A percentile compares a stretch with the other conserved stretches of the same genome.
Conservation (phyloP, 345 rosid species). For the Citrus sinensis region DVS_A1.0 CM039168.1:3100501-3101000, state of each 20-base stretch:
- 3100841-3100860: not conserved
- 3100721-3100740: not conserved
- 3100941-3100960: not conserved
- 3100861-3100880: not conserved
- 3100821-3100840: not conserved
- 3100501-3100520: conserved; percentile 43
- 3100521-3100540: conserved; percentile 32
- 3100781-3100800: not conserved
- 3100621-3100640: conserved; percentile 65
- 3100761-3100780: not conserved
- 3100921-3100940: not conserved
- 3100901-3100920: not conserved
- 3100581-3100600: conserved; percentile 47
- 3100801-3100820: not conserved
- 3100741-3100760: not conserved
- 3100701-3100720: too few relatives aligned
- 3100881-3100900: not conserved
- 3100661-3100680: not conserved
- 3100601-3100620: conserved; percentile 71
- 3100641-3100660: not conserved
- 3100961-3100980: not conserved
- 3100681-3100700: not conserved
- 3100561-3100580: conserved; percentile 63
- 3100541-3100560: conserved; percentile 48
- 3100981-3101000: not conserved